A percentile compares a stretch with the other conserved stretches of the same genome.
Evolutionary conservation across 768 basidiomycete species (phyloP).

Genomic region (Lactarius psammicola): DNA sequence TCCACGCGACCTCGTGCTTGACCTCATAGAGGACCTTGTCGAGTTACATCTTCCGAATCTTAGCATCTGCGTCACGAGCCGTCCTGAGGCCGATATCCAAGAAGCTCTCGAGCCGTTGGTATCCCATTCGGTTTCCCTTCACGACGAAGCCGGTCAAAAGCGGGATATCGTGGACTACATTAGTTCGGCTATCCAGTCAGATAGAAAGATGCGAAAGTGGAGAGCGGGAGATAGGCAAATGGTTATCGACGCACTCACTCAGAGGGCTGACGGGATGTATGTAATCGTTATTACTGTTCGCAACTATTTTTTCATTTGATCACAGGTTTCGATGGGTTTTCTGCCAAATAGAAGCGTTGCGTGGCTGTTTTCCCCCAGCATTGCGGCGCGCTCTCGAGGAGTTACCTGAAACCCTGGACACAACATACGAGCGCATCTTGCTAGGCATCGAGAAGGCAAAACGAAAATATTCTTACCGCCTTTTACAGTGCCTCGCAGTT

Average conservation of each 20-base stretch:
- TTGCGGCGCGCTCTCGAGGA: background rate
- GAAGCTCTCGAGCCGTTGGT: background rate
- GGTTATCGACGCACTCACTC: background rate
- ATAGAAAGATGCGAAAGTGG: conserved; percentile 5
- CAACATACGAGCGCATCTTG: conserved; percentile 9
- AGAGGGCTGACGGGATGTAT: conserved; percentile 14
- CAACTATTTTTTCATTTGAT: too few relatives aligned
- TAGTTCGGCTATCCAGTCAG: background rate
- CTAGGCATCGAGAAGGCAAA: conserved; percentile 11
- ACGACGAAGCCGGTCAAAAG: conserved; percentile 9
- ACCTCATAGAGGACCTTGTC: background rate
- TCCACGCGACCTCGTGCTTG: conserved; percentile 6
- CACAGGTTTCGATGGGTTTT: conserved; percentile 12
- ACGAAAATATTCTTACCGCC: background rate
- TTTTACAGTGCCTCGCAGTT: background rate
- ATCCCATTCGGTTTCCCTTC: conserved; percentile 2
- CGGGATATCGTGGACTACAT: conserved; percentile 6
- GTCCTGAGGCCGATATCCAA: conserved; percentile 8
- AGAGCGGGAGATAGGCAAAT: conserved; percentile 1
- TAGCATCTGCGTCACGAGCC: conserved; percentile 8
- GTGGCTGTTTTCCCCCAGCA: background rate
- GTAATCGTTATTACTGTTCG: background rate
- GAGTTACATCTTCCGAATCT: background rate
- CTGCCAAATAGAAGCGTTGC: conserved; percentile 12
- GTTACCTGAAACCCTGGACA: conserved; percentile 5